A percentile compares a stretch with the other conserved stretches of the same genome.
These are phyloP conservation scores for Sechiopsis laciniata DNA, from an alignment of 306 rosid species.

Conservation along the genomic window DNA sequence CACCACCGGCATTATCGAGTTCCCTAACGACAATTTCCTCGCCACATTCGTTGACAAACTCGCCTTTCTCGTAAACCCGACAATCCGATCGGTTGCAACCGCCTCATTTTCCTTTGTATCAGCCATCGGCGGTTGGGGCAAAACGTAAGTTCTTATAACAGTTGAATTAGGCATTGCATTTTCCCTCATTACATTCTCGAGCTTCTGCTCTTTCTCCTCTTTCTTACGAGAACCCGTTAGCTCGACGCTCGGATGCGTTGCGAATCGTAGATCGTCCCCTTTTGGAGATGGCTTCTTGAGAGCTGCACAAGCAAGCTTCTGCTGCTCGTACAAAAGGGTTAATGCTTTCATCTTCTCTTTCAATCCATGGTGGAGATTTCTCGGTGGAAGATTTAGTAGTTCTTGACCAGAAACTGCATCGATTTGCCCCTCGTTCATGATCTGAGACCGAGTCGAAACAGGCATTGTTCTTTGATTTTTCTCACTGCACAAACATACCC, in stretches of 20 bases:
- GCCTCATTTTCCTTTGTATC: conserved; percentile 54
- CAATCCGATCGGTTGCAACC: conserved; percentile 44
- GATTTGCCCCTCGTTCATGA: conserved; percentile 25
- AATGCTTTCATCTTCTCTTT: conserved; percentile 84
- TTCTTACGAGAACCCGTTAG: conserved; percentile 31
- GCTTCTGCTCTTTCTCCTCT: conserved; percentile 30
- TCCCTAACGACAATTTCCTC: conserved; percentile 59
- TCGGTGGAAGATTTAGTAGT: conserved; percentile 24
- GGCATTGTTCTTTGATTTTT: conserved; percentile 48
- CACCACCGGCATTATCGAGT: neutral
- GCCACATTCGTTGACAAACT: conserved; percentile 38
- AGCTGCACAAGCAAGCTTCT: conserved; percentile 62
- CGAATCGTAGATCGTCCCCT: conserved; percentile 31
- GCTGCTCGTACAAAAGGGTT: conserved; percentile 79
- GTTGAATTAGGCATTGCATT: conserved; percentile 52
- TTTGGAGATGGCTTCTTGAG: conserved; percentile 39
- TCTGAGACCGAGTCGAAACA: conserved; percentile 79
- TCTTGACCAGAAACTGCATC: conserved; percentile 39
- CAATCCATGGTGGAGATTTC: conserved; percentile 83
- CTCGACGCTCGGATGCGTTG: conserved; percentile 33
- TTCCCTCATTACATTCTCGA: conserved; percentile 52
- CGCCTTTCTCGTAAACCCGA: conserved; percentile 49
- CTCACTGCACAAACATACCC: conserved; percentile 37
- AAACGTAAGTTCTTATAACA: conserved; percentile 52
- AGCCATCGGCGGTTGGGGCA: conserved; percentile 44